Percentiles rank a stretch among this genome's conserved stretches.
Conservation (phyloP, 306 rosid species). For the Begonia peltatifolia region DNA sequence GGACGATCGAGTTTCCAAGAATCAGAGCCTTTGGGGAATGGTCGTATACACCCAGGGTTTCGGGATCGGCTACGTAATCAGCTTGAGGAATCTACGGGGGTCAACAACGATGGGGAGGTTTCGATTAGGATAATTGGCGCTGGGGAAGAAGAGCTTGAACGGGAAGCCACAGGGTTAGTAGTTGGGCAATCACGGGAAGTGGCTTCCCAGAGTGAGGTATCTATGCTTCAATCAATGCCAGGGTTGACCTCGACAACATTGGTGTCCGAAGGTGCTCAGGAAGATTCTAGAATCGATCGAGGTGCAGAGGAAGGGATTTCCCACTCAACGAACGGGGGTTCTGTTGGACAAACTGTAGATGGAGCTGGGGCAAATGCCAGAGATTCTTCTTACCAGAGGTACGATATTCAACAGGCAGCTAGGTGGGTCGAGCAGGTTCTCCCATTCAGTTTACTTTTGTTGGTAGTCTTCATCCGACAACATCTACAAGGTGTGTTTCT, state of each 20-base stretch:
- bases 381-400: constrained; percentile 93
- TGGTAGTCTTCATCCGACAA: constrained; percentile 94
- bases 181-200: constrained; percentile 36
- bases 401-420: constrained; percentile 97
- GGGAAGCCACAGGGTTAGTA: constrained; percentile 47
- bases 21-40: constrained; percentile 19
- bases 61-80: constrained; percentile 23
- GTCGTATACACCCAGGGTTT: constrained; percentile 18
- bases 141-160: constrained; percentile 36
- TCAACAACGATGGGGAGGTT: constrained; percentile 55
- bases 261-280: constrained; percentile 16
- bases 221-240: constrained; percentile 8
- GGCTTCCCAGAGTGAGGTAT: constrained; percentile 20
- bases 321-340: constrained; percentile 17
- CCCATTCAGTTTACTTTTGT: constrained; percentile 84
- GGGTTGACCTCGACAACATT: constrained; percentile 16
- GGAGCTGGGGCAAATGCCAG: constrained; percentile 49
- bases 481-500: constrained; percentile 71
- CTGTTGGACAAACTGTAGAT: constrained; percentile 34
- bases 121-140: constrained; percentile 77
- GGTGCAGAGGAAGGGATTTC: constrained; percentile 37
- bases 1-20: constrained; percentile 42
- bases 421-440: constrained; percentile 91
- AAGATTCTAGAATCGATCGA: constrained; percentile 20
- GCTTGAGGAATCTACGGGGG: constrained; percentile 16